These are phyloP conservation scores for Apiospora saccharicola DNA, from an alignment of 2,329 filamentous ascomycete species.

Conservation along the genomic window DNA sequence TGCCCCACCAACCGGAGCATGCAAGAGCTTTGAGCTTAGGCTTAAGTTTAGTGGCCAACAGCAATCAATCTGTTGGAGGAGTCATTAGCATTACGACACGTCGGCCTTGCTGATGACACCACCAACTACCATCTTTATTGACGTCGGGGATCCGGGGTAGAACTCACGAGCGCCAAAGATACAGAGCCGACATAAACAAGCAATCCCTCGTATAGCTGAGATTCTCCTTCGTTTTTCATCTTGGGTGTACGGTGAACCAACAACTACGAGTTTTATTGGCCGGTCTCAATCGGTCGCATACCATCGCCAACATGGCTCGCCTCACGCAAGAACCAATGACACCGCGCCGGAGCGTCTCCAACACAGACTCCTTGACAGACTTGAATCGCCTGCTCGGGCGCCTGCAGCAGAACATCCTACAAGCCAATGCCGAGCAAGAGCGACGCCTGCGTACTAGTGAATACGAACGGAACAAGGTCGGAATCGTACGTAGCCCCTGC, in stretches of 20 bases:
- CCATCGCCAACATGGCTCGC: conserved; percentile 38
- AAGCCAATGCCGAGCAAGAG: conserved; percentile 66
- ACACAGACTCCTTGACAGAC: conserved; percentile 53
- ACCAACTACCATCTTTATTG: conserved; percentile 8
- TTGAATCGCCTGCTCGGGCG: conserved; percentile 71
- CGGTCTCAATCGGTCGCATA: not conserved
- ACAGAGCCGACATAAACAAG: not conserved
- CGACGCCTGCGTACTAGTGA: conserved; percentile 65
- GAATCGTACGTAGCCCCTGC: conserved; percentile 50
- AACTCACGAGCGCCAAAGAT: not conserved
- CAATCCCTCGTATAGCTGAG: not conserved
- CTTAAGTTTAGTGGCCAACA: not conserved
- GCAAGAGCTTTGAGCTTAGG: not conserved
- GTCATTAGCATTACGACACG: not conserved
- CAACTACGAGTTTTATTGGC: not conserved
- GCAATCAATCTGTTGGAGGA: not conserved
- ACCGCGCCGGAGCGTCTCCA: conserved; percentile 37
- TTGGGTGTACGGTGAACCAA: not conserved
- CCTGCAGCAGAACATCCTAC: conserved; percentile 70
- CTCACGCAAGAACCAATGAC: conserved; percentile 41
- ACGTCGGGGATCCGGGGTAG: not conserved
- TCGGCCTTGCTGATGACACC: conserved; percentile 13
- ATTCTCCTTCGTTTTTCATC: not conserved
- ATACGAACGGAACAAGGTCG: conserved; percentile 69
- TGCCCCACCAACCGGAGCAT: conserved; percentile 2